phyloP scores from a whole-genome alignment of 768 basidiomycete genomes.

The Amanita rubescens region DNA sequence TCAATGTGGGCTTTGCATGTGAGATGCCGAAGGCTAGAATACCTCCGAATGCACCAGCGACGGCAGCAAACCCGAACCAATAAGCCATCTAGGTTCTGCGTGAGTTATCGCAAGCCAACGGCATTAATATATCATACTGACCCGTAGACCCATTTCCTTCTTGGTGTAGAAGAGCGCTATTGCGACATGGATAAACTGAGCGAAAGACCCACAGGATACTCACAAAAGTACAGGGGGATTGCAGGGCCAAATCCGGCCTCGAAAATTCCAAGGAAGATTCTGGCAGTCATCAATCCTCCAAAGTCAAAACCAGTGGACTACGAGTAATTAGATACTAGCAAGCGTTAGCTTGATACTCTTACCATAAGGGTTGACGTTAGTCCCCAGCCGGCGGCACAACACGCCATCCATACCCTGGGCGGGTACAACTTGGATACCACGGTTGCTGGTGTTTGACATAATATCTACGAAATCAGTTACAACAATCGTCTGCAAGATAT shows the following conservation, averaged over 20 bases:
- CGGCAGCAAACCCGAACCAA: conserved; percentile 81
- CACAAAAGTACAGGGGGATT: conserved; percentile 74
- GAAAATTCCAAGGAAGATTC: conserved; percentile 66
- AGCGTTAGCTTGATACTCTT: conserved; percentile 8
- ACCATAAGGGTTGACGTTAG: conserved; percentile 69
- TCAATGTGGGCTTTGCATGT: conserved; percentile 42
- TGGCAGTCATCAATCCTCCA: conserved; percentile 45
- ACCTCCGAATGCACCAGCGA: conserved; percentile 83
- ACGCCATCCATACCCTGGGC: conserved; percentile 62
- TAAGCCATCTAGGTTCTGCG: conserved; percentile 46
- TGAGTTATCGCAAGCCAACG: neutral
- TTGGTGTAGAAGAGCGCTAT: conserved; percentile 75
- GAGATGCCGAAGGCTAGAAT: conserved; percentile 76
- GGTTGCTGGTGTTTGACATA: conserved; percentile 63
- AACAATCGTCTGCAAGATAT: conserved; percentile 13
- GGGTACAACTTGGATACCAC: conserved; percentile 59
- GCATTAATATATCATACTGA: conserved; percentile 19
- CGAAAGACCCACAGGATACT: conserved; percentile 15
- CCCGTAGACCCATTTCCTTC: conserved; percentile 62
- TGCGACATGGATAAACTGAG: neutral
- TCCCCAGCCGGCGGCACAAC: conserved; percentile 67
- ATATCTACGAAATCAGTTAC: conserved; percentile 36
- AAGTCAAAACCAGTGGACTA: conserved; percentile 60
- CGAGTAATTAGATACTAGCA: neutral
- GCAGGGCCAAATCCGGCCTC: conserved; percentile 75